Percentiles rank a stretch among this genome's conserved stretches.
phyloP scores from a whole-genome alignment of 2,329 filamentous ascomycete genomes.

The Aureobasidium pullulans region DNA sequence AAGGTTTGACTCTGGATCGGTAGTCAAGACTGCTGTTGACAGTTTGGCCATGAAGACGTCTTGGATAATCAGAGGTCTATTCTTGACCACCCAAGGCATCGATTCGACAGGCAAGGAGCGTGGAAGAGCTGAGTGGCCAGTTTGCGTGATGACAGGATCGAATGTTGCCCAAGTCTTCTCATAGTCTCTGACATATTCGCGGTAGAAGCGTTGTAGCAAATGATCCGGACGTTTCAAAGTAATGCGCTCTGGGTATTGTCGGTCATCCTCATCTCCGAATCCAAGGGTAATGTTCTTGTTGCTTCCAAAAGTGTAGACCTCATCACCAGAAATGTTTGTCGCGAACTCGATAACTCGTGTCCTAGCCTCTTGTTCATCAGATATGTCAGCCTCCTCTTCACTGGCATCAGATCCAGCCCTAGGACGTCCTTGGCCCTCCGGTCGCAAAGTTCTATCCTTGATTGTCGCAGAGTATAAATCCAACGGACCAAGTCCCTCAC shows the following conservation, averaged over 20 bases:
- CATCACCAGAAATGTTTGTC: conserved; percentile 57
- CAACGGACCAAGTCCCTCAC: conserved; percentile 89
- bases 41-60: conserved; percentile 86
- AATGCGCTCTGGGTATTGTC: conserved; percentile 85
- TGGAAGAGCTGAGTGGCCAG: conserved; percentile 17
- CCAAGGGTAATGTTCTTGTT: conserved; percentile 92
- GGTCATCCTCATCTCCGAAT: conserved; percentile 90
- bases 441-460: conserved; percentile 58
- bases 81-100: conserved; percentile 65
- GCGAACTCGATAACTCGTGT: conserved; percentile 19
- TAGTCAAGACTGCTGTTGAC: conserved; percentile 80
- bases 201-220: conserved; percentile 65
- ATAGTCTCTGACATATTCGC: conserved; percentile 51
- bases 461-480: conserved; percentile 89
- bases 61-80: conserved; percentile 65
- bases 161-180: conserved; percentile 32
- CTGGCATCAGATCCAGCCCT: conserved; percentile 29
- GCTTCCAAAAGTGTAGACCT: conserved; percentile 89
- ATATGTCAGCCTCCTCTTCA: conserved; percentile 45
- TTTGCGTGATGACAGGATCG: conserved; percentile 23
- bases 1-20: conserved; percentile 80
- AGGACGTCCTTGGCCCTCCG: conserved; percentile 29
- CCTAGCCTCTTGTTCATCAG: conserved; percentile 51
- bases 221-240: conserved; percentile 68
- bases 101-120: conserved; percentile 37